phyloP scores from a whole-genome alignment of 257 asterid species.

The Eustoma russellianum region DNA sequence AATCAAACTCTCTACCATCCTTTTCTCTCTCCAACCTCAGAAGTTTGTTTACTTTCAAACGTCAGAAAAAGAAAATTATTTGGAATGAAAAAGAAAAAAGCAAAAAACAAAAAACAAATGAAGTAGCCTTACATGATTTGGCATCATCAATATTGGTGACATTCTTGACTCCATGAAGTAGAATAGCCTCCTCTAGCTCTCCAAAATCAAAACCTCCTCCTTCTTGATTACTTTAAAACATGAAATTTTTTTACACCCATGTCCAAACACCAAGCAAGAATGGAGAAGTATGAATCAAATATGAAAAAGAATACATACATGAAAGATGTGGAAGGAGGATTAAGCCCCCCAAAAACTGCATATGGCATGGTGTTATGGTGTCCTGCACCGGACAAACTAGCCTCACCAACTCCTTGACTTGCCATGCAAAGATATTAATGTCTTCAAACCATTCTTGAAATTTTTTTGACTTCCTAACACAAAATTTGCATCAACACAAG shows the following conservation, averaged over 20 bases:
- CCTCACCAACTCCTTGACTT: conserved; percentile 52
- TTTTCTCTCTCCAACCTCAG: conserved; percentile 3
- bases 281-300: not conserved
- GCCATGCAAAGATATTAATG: conserved; percentile 53
- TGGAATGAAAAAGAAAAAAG: not conserved
- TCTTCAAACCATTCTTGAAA: conserved; percentile 34
- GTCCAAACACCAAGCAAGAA: conserved; percentile 11
- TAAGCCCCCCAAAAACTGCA: conserved; percentile 49
- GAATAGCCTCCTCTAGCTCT: conserved; percentile 83
- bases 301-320: conserved; percentile 24
- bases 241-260: conserved; percentile 5
- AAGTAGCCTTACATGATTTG: conserved; percentile 49
- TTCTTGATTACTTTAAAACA: conserved; percentile 42
- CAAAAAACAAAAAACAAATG: not conserved
- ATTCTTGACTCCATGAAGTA: conserved; percentile 52
- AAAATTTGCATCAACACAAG: conserved; percentile 1
- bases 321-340: conserved; percentile 42
- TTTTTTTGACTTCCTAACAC: not conserved
- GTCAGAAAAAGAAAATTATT: conserved; percentile 21
- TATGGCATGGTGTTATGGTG: conserved; percentile 42
- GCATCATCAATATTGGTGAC: conserved; percentile 42
- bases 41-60: conserved; percentile 38
- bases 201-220: conserved; percentile 73
- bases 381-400: conserved; percentile 39
- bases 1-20: conserved; percentile 23